These are phyloP conservation scores for Neurospora sp. DNA, from an alignment of 495 filamentous ascomycete genomes.

Conservation along the genomic window DNA sequence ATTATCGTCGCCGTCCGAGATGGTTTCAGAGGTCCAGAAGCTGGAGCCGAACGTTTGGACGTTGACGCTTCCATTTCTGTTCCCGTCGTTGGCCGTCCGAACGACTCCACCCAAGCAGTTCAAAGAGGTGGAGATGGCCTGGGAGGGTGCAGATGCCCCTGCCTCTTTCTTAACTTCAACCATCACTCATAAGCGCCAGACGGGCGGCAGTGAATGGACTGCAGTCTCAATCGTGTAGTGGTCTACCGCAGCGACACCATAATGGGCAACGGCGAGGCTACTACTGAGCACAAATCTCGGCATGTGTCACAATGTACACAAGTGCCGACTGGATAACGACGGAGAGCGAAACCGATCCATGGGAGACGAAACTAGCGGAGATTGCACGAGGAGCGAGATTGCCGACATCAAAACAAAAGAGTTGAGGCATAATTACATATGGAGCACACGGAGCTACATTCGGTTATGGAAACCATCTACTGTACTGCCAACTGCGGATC, in stretches of 20 bases:
- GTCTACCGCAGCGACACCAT: neutral
- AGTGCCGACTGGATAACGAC: neutral
- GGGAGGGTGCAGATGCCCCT: neutral
- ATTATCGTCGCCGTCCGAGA: neutral
- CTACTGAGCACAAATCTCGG: neutral
- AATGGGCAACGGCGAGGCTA: neutral
- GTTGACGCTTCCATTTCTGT: neutral
- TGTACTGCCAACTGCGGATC: neutral
- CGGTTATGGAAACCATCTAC: neutral
- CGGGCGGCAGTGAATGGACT: neutral
- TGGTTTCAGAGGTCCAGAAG: neutral
- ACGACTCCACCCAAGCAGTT: neutral
- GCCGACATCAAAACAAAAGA: neutral
- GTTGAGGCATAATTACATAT: neutral
- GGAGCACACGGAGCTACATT: neutral
- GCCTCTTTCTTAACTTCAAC: neutral
- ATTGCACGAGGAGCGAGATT: neutral
- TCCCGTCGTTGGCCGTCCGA: neutral
- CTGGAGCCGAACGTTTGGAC: neutral
- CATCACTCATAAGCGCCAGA: neutral
- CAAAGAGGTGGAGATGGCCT: neutral
- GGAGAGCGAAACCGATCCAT: neutral
- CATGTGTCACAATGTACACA: neutral
- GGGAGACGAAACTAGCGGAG: neutral
- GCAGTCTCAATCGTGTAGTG: neutral